Base-by-base conservation (phyloP, 2,329 filamentous ascomycete species). In the Neopestalotiopsis rosae region DNA sequence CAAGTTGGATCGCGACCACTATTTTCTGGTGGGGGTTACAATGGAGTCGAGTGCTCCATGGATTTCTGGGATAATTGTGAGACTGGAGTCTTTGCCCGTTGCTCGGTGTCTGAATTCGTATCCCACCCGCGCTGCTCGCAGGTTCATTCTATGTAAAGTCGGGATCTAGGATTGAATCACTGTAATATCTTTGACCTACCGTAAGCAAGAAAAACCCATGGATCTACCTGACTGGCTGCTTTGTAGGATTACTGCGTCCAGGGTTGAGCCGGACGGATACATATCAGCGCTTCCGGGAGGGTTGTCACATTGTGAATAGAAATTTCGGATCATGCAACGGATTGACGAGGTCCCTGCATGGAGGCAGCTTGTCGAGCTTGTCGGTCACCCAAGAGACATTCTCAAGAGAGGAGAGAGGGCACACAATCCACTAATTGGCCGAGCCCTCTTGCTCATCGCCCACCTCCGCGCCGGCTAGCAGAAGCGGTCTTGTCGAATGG, bases 101-200 rank as follows among this genome's bases (percentile, higher is more conserved):
- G n/a, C 59, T 62, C 61, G 61, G 61, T 64, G 61, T 64, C 61
- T 64, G 28, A 32, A 64, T 45, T 64, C 38, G 61, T 64, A 64
- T 52, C 61, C 42, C 20, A 52, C 24, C 61, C 38, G 38, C 38
- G 59, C 61, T 20, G 38, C 10, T 24, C 24, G 24, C n/a, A 59
- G n/a, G 6, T 12, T n/a, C 5, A 28, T 28, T 28, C 24, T 28
- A 28, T 28, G 24, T 28, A 6, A 30, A 10, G 57, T 28, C 24
- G 57, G 17, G 24, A 24, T 56, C 49, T 9, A 24, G 49, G 24
- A 28, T 28, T 28, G 3, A 28, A 28, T 28, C 24, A 28, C 24
- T 28, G 24, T 28, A 28, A 28, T 28, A 28, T 28, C 24, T 28
- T 28, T 28, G 24, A 28, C 56, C 56, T 58, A 32, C 28, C 28